phyloP scores from a whole-genome alignment of 805 yeast genomes.

The Metschnikowia borealis region DNA sequence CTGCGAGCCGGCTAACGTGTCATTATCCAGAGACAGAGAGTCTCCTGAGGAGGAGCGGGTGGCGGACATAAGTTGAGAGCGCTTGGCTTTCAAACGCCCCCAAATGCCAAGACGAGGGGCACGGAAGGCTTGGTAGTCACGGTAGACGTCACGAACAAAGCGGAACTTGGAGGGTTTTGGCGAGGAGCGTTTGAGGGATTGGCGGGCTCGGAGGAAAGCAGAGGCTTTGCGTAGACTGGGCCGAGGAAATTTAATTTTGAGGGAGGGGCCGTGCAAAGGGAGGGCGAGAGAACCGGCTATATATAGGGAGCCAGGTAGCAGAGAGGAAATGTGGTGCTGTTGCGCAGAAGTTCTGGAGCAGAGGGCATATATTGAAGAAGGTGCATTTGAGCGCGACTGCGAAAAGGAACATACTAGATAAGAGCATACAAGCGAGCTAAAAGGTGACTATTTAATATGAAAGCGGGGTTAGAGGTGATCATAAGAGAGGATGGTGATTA shows the following conservation, averaged over 20 bases:
- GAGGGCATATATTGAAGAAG: not conserved
- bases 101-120: constrained; percentile 15
- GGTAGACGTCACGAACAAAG: constrained; percentile 28
- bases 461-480: too few species aligned
- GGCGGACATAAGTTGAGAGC: constrained; percentile 14
- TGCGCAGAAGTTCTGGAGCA: constrained; percentile 1
- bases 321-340: not conserved
- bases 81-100: constrained; percentile 14
- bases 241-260: constrained; percentile 12
- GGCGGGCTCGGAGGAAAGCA: constrained; percentile 13
- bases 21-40: constrained; percentile 1
- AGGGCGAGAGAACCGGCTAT: not conserved
- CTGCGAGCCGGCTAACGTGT: not conserved
- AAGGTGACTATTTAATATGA: not conserved
- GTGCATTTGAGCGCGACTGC: constrained; percentile 3
- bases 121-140: constrained; percentile 29
- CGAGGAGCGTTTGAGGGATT: constrained; percentile 14
- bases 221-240: constrained; percentile 12
- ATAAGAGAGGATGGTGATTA: too few species aligned
- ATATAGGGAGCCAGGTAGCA: not conserved
- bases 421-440: not conserved
- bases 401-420: not conserved
- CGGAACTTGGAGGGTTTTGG: constrained; percentile 21
- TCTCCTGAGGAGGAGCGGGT: not conserved
- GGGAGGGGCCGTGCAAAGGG: not conserved